A percentile compares a stretch with the other conserved stretches of the same genome.
phyloP scores from a whole-genome alignment of 371 early-diverging fungal genomes.

The Mortierella polycephala region DNA sequence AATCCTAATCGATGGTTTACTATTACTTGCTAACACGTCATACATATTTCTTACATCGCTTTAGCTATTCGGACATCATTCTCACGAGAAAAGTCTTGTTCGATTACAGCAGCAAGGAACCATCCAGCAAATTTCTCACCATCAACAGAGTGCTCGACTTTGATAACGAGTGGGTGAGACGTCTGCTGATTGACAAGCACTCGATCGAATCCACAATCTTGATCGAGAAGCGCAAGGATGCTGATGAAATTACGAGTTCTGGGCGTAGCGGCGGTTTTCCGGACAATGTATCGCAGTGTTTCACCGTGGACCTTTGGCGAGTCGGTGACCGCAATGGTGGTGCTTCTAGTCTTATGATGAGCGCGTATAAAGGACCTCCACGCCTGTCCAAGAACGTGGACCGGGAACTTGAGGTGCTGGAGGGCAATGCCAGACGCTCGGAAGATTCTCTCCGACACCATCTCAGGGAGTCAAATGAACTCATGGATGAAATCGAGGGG shows the following conservation, averaged over 20 bases:
- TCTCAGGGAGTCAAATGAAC: slow-evolving; percentile 28
- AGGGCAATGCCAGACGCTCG: slow-evolving; percentile 36
- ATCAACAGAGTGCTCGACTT: slow-evolving; percentile 77
- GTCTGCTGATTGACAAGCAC: slow-evolving; percentile 78
- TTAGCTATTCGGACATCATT: slow-evolving; percentile 61
- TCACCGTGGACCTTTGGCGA: slow-evolving; percentile 69
- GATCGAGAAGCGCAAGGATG: slow-evolving; percentile 75
- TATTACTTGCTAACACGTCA: neutral
- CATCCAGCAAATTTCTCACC: slow-evolving; percentile 70
- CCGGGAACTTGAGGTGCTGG: slow-evolving; percentile 52
- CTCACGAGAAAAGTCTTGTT: slow-evolving; percentile 73
- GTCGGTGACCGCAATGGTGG: slow-evolving; percentile 72
- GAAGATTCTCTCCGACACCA: slow-evolving; percentile 30
- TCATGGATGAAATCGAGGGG: slow-evolving; percentile 24
- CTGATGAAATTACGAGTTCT: slow-evolving; percentile 76
- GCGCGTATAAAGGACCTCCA: slow-evolving; percentile 59
- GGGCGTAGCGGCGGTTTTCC: slow-evolving; percentile 63
- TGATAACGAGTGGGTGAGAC: slow-evolving; percentile 77
- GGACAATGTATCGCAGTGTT: slow-evolving; percentile 75
- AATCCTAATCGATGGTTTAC: neutral
- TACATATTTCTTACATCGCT: neutral
- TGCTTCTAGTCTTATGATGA: slow-evolving; percentile 51
- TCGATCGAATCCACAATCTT: slow-evolving; percentile 85
- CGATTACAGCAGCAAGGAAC: slow-evolving; percentile 79
- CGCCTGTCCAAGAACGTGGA: slow-evolving; percentile 63